Conservation (phyloP, 2,329 filamentous ascomycete genomes). For the Neonectria coccinea region DNA sequence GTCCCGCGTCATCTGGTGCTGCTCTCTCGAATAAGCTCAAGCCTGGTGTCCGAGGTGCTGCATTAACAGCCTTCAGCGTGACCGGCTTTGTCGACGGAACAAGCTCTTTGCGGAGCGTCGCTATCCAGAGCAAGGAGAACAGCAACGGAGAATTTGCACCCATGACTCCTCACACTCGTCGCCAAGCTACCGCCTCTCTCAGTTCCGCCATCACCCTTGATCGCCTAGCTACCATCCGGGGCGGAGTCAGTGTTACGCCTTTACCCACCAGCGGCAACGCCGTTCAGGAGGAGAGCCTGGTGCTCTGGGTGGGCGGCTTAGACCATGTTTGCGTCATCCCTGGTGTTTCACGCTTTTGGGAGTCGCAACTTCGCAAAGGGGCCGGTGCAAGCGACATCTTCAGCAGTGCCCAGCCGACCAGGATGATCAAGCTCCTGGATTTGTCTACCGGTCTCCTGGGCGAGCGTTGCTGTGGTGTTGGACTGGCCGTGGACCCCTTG, state of each 20-base stretch:
- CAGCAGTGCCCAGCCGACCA: slow-evolving; percentile 64
- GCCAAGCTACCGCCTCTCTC: slow-evolving; percentile 62
- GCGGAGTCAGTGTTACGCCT: slow-evolving; percentile 63
- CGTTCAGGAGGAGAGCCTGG: slow-evolving; percentile 64
- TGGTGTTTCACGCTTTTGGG: slow-evolving; percentile 68
- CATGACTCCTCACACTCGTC: slow-evolving; percentile 72
- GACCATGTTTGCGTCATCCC: slow-evolving; percentile 70
- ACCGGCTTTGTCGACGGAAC: slow-evolving; percentile 72
- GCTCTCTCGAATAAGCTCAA: slow-evolving; percentile 63
- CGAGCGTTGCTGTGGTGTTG: slow-evolving; percentile 66
- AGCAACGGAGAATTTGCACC: slow-evolving; percentile 67
- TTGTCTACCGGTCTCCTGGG: slow-evolving; percentile 66
- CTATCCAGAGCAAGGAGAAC: slow-evolving; percentile 50
- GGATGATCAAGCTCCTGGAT: slow-evolving; percentile 68
- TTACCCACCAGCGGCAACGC: slow-evolving; percentile 58
- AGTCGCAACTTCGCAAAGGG: slow-evolving; percentile 66
- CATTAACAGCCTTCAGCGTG: slow-evolving; percentile 68
- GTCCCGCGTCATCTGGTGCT: slow-evolving; percentile 57
- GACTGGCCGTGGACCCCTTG: slow-evolving; percentile 55
- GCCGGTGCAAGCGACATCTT: slow-evolving; percentile 66
- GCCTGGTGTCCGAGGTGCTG: slow-evolving; percentile 67
- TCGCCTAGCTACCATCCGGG: slow-evolving; percentile 63
- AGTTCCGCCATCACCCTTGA: slow-evolving; percentile 60
- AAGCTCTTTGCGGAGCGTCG: slow-evolving; percentile 61
- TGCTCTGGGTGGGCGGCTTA: slow-evolving; percentile 67